Evolutionary conservation across 345 rosid genomes (phyloP).

Genomic region (Mallotus nudiflorus): DNA sequence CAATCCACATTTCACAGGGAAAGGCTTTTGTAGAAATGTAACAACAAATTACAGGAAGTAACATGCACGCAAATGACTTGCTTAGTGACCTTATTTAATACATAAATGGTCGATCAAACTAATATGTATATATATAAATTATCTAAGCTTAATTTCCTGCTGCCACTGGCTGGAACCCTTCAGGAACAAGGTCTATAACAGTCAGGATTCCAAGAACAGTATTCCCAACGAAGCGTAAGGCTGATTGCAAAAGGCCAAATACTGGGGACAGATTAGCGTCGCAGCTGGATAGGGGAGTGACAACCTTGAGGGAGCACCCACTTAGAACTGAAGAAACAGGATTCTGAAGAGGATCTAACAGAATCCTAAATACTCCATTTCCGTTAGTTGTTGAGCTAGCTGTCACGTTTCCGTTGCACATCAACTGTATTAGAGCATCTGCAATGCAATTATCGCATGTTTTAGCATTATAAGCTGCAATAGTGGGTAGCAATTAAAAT

Average conservation of each 20-base stretch:
- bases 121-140: not conserved
- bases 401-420: slow-evolving; percentile 46
- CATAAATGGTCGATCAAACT: not conserved
- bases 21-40: not conserved
- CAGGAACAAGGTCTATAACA: slow-evolving; percentile 39
- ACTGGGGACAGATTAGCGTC: slow-evolving; percentile 43
- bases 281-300: slow-evolving; percentile 60
- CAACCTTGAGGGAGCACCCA: slow-evolving; percentile 45
- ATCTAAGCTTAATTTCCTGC: not conserved
- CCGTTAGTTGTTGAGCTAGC: slow-evolving; percentile 45
- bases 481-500: too few relatives aligned
- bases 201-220: slow-evolving; percentile 38
- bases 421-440: slow-evolving; percentile 61
- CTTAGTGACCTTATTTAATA: slow-evolving; percentile 8
- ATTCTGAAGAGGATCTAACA: slow-evolving; percentile 41
- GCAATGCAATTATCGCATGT: not conserved
- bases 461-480: too few relatives aligned
- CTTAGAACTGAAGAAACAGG: slow-evolving; percentile 41
- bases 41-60: not conserved
- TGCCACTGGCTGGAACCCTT: slow-evolving; percentile 41
- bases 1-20: not conserved
- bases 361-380: slow-evolving; percentile 38
- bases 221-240: slow-evolving; percentile 45
- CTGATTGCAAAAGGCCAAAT: slow-evolving; percentile 45
- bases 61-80: not conserved